These are phyloP conservation scores for Candida palmyrensis DNA, from an alignment of 805 yeast genomes.

Conservation along the genomic window DNA sequence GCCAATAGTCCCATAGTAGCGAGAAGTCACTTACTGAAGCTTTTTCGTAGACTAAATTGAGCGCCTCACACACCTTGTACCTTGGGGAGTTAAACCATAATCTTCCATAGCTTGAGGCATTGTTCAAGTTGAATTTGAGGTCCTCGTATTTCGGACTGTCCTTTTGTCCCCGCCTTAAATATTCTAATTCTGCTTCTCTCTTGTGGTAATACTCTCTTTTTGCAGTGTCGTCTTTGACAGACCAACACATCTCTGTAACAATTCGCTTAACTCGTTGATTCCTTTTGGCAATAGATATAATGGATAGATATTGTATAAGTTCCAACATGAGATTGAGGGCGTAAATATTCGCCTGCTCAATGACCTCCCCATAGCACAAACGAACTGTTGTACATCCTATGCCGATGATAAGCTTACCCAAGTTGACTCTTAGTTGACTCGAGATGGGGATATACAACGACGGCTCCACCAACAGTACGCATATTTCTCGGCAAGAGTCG, in stretches of 20 bases:
- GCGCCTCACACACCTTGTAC: constrained; percentile 11
- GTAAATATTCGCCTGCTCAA: constrained; percentile 19
- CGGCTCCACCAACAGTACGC: constrained; percentile 15
- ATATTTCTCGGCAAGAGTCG: too few species aligned
- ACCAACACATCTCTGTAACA: constrained; percentile 26
- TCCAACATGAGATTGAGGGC: constrained; percentile 16
- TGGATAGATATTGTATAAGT: constrained; percentile 6
- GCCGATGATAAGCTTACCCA: too few species aligned
- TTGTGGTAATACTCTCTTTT: constrained; percentile 13
- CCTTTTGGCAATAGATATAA: neutral
- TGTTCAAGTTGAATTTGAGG: constrained; percentile 6
- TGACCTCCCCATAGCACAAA: constrained; percentile 24
- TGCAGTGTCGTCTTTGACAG: constrained; percentile 22
- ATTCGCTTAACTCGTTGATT: constrained; percentile 7
- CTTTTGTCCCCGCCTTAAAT: neutral
- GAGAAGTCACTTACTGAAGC: neutral
- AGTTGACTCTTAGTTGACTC: too few species aligned
- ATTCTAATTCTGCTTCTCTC: constrained; percentile 1
- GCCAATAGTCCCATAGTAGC: neutral
- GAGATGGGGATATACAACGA: constrained; percentile 12
- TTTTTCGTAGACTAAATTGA: constrained; percentile 5
- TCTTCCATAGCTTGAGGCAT: constrained; percentile 13
- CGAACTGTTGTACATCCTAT: constrained; percentile 11
- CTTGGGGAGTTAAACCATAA: constrained; percentile 17
- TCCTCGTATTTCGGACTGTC: neutral